Percentiles rank a stretch among this genome's conserved stretches.
Evolutionary conservation across 352 stramenopile genomes (phyloP).

Genomic region (Globisporangium camurandrum): DNA sequence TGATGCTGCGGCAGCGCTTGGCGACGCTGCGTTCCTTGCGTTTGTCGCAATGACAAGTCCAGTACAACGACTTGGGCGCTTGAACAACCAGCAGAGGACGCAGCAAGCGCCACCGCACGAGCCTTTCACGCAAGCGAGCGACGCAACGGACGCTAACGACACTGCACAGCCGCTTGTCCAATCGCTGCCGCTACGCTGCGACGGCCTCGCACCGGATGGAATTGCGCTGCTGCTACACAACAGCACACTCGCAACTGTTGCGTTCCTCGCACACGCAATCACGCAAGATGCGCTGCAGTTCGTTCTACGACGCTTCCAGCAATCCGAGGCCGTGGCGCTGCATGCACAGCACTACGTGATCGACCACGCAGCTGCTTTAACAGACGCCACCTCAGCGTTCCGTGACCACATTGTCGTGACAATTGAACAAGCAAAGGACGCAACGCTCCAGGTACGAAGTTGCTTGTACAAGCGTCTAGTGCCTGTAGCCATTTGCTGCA

Average conservation of each 20-base stretch:
- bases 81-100: slow-evolving; percentile 12
- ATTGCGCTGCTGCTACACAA: slow-evolving; percentile 17
- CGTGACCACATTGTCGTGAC: slow-evolving; percentile 17
- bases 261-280: slow-evolving; percentile 39
- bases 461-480: background rate
- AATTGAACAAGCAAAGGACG: slow-evolving; percentile 26
- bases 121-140: background rate
- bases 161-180: background rate
- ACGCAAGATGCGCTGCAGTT: slow-evolving; percentile 28
- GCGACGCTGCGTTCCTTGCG: slow-evolving; percentile 26
- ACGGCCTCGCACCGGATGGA: slow-evolving; percentile 8
- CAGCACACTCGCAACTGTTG: slow-evolving; percentile 22
- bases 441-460: slow-evolving; percentile 28
- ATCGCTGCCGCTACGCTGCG: slow-evolving; percentile 2
- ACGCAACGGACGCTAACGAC: background rate
- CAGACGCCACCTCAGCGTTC: slow-evolving; percentile 13
- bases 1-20: slow-evolving; percentile 9
- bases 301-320: slow-evolving; percentile 32
- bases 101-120: background rate
- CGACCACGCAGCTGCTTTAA: slow-evolving; percentile 5
- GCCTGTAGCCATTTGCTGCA: background rate
- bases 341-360: slow-evolving; percentile 31
- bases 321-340: slow-evolving; percentile 32
- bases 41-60: slow-evolving; percentile 23
- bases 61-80: slow-evolving; percentile 20